phyloP scores from a whole-genome alignment of 208 protist species.

The Leishmania arabica region DNA sequence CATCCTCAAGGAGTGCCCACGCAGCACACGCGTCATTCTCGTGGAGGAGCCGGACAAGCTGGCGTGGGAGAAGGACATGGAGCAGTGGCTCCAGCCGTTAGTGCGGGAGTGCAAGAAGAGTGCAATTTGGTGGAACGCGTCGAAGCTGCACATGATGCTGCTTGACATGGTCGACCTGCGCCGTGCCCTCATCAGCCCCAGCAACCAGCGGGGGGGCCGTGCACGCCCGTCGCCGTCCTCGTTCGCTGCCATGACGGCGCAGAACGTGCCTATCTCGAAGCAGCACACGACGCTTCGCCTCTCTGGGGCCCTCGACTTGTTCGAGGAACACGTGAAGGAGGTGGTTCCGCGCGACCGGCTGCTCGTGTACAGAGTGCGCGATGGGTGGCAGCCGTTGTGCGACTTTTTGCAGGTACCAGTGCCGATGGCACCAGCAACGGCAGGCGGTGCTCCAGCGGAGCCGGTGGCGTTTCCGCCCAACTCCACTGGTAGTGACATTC shows the following conservation, averaged over 20 bases:
- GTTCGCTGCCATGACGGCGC: slow-evolving; percentile 15
- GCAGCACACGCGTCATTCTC: slow-evolving; percentile 77
- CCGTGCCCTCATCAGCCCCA: slow-evolving; percentile 25
- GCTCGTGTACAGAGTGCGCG: slow-evolving; percentile 69
- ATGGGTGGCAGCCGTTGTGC: slow-evolving; percentile 85
- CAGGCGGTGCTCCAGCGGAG: slow-evolving; percentile 8
- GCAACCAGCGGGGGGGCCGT: slow-evolving; percentile 3
- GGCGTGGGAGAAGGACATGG: slow-evolving; percentile 66
- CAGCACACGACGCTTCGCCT: slow-evolving; percentile 34
- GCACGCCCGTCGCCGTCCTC: slow-evolving; percentile 15
- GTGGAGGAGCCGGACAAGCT: slow-evolving; percentile 85
- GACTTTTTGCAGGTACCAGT: slow-evolving; percentile 58
- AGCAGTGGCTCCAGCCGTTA: slow-evolving; percentile 46
- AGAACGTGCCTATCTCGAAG: slow-evolving; percentile 35
- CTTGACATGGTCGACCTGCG: slow-evolving; percentile 59
- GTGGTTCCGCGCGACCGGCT: slow-evolving; percentile 75
- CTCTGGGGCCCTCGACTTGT: slow-evolving; percentile 57
- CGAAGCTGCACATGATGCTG: slow-evolving; percentile 56
- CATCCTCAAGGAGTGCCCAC: slow-evolving; percentile 72
- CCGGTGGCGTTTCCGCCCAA: slow-evolving; percentile 58
- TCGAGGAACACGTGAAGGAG: slow-evolving; percentile 76
- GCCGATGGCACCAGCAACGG: slow-evolving; percentile 15
- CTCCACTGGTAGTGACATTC: slow-evolving; percentile 40
- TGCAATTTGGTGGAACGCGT: slow-evolving; percentile 14
- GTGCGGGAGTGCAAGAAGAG: slow-evolving; percentile 40